A percentile compares a stretch with the other conserved stretches of the same genome.
These are phyloP conservation scores for Vaccinium vitisidaea DNA, from an alignment of 148 eudicot species.

Conservation along the genomic window DNA sequence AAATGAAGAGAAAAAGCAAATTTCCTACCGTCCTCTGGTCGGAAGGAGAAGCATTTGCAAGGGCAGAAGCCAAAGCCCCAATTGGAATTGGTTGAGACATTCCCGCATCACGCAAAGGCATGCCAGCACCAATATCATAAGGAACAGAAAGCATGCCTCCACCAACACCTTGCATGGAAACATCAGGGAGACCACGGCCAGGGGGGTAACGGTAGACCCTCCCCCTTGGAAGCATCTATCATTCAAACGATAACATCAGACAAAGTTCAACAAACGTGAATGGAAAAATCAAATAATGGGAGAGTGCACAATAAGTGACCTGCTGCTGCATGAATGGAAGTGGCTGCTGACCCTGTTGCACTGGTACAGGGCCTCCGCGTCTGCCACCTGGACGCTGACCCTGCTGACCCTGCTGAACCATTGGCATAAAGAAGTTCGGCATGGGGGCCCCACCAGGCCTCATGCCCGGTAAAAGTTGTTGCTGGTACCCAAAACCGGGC, in stretches of 20 bases:
- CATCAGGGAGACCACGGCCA: conserved; percentile 54
- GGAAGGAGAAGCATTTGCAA: conserved; percentile 70
- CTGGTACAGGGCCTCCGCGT: conserved; percentile 49
- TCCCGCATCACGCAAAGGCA: conserved; percentile 56
- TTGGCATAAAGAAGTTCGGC: conserved; percentile 75
- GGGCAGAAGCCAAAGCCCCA: conserved; percentile 69
- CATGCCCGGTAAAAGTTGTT: conserved; percentile 74
- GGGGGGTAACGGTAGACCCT: conserved; percentile 53
- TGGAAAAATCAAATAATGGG: neutral
- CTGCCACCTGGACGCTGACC: conserved; percentile 78
- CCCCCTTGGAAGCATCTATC: conserved; percentile 76
- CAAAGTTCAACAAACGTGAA: neutral
- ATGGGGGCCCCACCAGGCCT: conserved; percentile 69
- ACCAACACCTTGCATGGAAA: conserved; percentile 43
- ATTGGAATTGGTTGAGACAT: conserved; percentile 51
- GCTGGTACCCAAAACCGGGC: conserved; percentile 86
- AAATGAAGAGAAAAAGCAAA: neutral
- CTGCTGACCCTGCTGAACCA: conserved; percentile 75
- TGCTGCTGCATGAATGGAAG: conserved; percentile 67
- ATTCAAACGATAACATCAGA: neutral
- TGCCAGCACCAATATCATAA: conserved; percentile 63
- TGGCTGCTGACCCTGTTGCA: conserved; percentile 65
- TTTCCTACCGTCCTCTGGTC: conserved; percentile 73
- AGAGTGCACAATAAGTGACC: conserved; percentile 22
- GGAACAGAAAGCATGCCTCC: conserved; percentile 63